These are phyloP conservation scores for Aciculosporium take DNA, from an alignment of 2,329 filamentous ascomycete species.

Conservation along the genomic window DNA sequence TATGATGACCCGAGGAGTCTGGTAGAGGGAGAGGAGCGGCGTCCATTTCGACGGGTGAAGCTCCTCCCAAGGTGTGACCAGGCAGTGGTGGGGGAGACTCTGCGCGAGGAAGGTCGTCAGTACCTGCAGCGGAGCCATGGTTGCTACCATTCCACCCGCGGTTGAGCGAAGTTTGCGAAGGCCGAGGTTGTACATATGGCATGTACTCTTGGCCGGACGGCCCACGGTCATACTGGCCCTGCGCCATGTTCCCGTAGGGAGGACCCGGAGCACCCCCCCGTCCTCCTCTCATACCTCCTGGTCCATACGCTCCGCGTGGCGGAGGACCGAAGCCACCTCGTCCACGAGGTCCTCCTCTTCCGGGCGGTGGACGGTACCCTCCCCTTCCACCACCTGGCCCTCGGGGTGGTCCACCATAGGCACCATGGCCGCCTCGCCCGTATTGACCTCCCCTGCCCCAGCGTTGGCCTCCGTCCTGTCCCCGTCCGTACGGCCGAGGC, in stretches of 20 bases:
- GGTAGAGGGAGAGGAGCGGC: conserved; percentile 36
- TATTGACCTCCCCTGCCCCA: conserved; percentile 31
- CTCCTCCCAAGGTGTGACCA: conserved; percentile 30
- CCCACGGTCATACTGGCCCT: conserved; percentile 23
- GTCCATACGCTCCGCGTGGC: conserved; percentile 18
- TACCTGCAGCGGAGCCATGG: conserved; percentile 20
- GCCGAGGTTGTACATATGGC: conserved; percentile 19
- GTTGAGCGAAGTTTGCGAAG: conserved; percentile 1
- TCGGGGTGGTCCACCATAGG: conserved; percentile 26
- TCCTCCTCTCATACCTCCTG: conserved; percentile 15
- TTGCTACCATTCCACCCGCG: conserved; percentile 4
- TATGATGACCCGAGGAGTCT: conserved; percentile 30
- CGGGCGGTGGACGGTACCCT: conserved; percentile 27
- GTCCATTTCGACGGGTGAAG: conserved; percentile 70
- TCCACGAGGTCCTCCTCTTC: conserved; percentile 25
- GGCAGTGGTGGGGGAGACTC: conserved; percentile 51
- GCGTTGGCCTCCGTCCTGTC: conserved; percentile 29
- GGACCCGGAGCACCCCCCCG: conserved; percentile 19
- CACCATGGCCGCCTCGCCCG: conserved; percentile 36
- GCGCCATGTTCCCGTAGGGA: conserved; percentile 21
- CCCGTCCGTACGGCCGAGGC: conserved; percentile 39
- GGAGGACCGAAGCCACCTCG: conserved; percentile 20
- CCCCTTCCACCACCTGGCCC: conserved; percentile 26
- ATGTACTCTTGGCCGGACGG: conserved; percentile 10
- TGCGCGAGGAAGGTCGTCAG: conserved; percentile 39